Base-by-base conservation (phyloP, 306 rosid genomes). In the Alnus rubra region DNA sequence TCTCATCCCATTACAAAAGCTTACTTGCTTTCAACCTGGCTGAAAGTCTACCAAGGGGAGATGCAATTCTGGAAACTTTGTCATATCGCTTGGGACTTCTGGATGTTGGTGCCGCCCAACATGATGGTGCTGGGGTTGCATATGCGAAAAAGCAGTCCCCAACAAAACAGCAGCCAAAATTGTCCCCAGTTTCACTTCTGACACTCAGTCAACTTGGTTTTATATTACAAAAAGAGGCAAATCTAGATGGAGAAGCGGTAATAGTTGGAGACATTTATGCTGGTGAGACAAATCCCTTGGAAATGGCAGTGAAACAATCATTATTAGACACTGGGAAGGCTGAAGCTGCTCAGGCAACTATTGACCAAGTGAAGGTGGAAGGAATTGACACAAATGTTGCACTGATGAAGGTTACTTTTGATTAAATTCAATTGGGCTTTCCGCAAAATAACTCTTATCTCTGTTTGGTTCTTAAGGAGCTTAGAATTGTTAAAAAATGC, bases 351-450 rank as follows among this genome's bases (percentile, higher is more conserved):
- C 97, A 86, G 84, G 98, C 93, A 75, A 90, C 97, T 2, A 96
- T 95, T 74, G 92, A 93, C 86, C 89, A 86, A 79, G 94, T 95
- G 86, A 95, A 93, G 90, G 97, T 95, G 81, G 99, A 93, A 80
- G 98, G 99, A 65, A 91, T 95, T 74, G 99, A 93, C 81, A 93
- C 97, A 75, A 95, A 95, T 88, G 76, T 91, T 78, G 98, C 98
- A 78, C 89, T 93, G 55, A 95, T 95, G 99, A 91, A 95, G 99
- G 99, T 95, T 33, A 78, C 54, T 59, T 75, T 39, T 80, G 68
- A 84, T 78, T 78, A 13, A 79, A 78, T n/a, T 76, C 4, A 68
- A 44, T 64, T 73, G 37, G 30, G 19, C 31, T 44, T 82, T 73
- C 42, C 11, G 75, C 75, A 77, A 81, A 37, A 14, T 37, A 78